A percentile compares a stretch with the other conserved stretches of the same genome.
Evolutionary conservation across 1,284 basidiomycete species (phyloP).

Genomic region (Ceratobasidium theobromae): DNA sequence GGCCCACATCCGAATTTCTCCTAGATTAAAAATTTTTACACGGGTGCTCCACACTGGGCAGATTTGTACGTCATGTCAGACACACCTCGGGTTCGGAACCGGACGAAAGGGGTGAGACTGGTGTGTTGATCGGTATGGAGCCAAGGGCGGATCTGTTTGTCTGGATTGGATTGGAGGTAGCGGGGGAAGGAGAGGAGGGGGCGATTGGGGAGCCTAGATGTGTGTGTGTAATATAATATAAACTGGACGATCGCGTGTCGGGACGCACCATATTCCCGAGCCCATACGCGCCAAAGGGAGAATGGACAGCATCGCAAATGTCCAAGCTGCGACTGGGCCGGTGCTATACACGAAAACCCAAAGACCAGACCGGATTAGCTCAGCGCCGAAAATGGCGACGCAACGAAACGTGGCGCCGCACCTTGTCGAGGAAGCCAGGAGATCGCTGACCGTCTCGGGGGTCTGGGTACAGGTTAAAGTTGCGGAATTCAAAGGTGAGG

Average conservation of each 20-base stretch:
- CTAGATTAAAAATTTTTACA: constrained; percentile 12
- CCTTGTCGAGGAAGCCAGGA: constrained; percentile 8
- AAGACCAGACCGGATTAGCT: neutral
- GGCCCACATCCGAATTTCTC: constrained; percentile 12
- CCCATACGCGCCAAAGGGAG: too few species aligned
- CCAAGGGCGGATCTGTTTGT: neutral
- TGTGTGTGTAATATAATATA: too few species aligned
- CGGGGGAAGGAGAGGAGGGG: too few species aligned
- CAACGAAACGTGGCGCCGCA: constrained; percentile 31
- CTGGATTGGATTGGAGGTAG: constrained; percentile 31
- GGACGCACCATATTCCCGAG: constrained; percentile 15
- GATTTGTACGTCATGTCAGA: constrained; percentile 27
- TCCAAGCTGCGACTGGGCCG: constrained; percentile 27
- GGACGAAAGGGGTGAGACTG: constrained; percentile 6
- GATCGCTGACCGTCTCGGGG: constrained; percentile 15
- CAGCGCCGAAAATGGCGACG: constrained; percentile 1
- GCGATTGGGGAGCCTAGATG: too few species aligned
- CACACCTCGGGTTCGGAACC: constrained; percentile 1
- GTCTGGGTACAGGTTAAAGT: constrained; percentile 30
- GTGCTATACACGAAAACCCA: constrained; percentile 4
- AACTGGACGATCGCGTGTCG: neutral
- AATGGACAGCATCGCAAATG: neutral
- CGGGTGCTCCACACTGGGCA: neutral
- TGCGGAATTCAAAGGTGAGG: constrained; percentile 30
- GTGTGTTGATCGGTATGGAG: constrained; percentile 15